Base-by-base conservation (phyloP, 495 filamentous ascomycete species). In the Cryomyces antarcticus region DNA sequence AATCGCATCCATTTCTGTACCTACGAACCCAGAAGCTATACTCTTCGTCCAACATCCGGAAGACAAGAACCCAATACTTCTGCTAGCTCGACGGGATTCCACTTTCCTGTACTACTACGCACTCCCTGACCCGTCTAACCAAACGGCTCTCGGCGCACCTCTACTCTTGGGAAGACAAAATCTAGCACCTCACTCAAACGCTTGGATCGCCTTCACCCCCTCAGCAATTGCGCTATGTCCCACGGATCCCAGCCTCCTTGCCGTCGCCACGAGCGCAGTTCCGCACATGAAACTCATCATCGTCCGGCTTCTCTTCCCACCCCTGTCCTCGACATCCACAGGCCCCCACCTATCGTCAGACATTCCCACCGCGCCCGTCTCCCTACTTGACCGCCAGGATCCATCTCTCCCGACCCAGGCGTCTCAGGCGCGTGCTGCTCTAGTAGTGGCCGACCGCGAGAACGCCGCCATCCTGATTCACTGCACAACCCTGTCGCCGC, bases 251-350 rank as follows among this genome's bases (percentile, higher is more conserved):
- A 55, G 56, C 5, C 52, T 80, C 4, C 39, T 80, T 1, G 77
- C 77, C 1, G 64, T 81, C 6, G 75, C 69, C 10, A 78, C 75
- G 3, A 75, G 70, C 4, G 62, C 71, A 0, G 57, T 73, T 0
- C 77, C 77, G 2, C 68, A 77, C 48, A 68, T 80, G 72, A 80
- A 78, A 50, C 58, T 81, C 9, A 64, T 81, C 24, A 64, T 81
- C 28, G 71, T 78, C 33, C 67, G 71, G 4, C 58, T 78, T 2
- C 52, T 78, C 9, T 59, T 75, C 41, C 73, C 73, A 12, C 52
- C 53, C 4, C 34, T 42, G n/a, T 28, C 30, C 12, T 9, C 24
- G 28, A 27, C 37, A 1, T 31, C 47, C 5, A 42, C 38, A 31
- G 30, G 29, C 27, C 28, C 5, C 7, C 24, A 39, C 30, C 40